These are phyloP conservation scores for Podaxis mareebaensis DNA, from an alignment of 768 basidiomycete species.

Conservation along the genomic window DNA sequence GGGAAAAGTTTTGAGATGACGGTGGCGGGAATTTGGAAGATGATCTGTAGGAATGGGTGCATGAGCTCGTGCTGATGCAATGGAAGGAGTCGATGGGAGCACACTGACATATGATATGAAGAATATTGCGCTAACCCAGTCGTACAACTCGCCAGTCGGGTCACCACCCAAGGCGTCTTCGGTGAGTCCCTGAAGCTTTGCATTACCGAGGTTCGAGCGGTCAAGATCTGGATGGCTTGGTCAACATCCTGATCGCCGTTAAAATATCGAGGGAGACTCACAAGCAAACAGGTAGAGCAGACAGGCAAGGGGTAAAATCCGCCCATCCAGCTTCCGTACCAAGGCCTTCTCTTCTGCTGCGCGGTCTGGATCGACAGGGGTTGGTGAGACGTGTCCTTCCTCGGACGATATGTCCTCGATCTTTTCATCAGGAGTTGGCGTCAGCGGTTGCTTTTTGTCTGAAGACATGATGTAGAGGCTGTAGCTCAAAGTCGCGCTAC, in stretches of 20 bases:
- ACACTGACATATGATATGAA: constrained; percentile 73
- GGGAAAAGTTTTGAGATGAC: constrained; percentile 66
- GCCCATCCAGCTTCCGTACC: constrained; percentile 62
- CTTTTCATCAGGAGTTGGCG: constrained; percentile 30
- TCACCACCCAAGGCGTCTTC: constrained; percentile 68
- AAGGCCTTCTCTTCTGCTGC: constrained; percentile 43
- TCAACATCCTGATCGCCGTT: not conserved
- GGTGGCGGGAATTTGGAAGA: constrained; percentile 69
- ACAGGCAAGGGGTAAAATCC: constrained; percentile 73
- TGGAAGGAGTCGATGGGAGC: not conserved
- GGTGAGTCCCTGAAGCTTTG: constrained; percentile 70
- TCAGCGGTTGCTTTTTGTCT: constrained; percentile 18
- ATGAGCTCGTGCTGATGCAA: not conserved
- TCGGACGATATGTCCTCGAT: constrained; percentile 25
- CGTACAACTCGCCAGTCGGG: constrained; percentile 66
- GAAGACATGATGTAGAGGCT: constrained; percentile 17
- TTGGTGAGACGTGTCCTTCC: constrained; percentile 1
- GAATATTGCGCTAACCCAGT: constrained; percentile 77
- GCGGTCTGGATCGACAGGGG: constrained; percentile 3
- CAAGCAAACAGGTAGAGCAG: constrained; percentile 79
- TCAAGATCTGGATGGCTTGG: constrained; percentile 51
- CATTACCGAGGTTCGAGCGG: constrained; percentile 79
- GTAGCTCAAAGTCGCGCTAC: not conserved
- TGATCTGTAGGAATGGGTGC: constrained; percentile 44
- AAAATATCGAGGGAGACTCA: constrained; percentile 33